Percentiles rank a stretch among this genome's conserved stretches.
phyloP scores from a whole-genome alignment of 495 filamentous ascomycete genomes.

The Achaetomiella virescens region DNA sequence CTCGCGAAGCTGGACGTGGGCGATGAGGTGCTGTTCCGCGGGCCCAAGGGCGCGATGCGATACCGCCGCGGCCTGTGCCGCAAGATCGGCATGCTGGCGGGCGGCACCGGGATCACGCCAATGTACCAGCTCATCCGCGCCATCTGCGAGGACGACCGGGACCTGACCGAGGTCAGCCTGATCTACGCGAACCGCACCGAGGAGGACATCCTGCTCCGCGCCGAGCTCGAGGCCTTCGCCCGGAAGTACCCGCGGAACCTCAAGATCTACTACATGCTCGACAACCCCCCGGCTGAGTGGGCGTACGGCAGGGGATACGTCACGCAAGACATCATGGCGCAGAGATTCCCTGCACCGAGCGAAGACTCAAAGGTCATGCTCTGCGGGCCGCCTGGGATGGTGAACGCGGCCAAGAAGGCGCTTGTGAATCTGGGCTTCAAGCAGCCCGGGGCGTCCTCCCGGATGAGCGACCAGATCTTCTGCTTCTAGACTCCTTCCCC shows the following conservation, averaged over 20 bases:
- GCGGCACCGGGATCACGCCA: slow-evolving; percentile 92
- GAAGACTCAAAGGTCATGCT: slow-evolving; percentile 86
- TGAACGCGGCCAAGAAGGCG: slow-evolving; percentile 76
- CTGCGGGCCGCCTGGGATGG: slow-evolving; percentile 84
- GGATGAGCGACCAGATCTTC: neutral
- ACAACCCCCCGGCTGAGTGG: slow-evolving; percentile 76
- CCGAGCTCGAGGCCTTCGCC: slow-evolving; percentile 72
- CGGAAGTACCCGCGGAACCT: slow-evolving; percentile 87
- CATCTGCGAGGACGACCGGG: slow-evolving; percentile 90
- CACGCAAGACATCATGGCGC: slow-evolving; percentile 83
- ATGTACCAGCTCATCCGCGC: slow-evolving; percentile 76
- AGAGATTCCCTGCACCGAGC: slow-evolving; percentile 75
- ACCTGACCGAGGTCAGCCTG: slow-evolving; percentile 90
- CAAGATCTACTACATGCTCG: slow-evolving; percentile 79
- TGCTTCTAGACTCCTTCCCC: too few relatives aligned
- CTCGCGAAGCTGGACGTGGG: slow-evolving; percentile 73
- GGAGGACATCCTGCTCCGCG: slow-evolving; percentile 80
- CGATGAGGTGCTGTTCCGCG: slow-evolving; percentile 63
- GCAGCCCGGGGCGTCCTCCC: neutral
- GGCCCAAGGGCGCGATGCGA: slow-evolving; percentile 76
- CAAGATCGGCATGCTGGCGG: slow-evolving; percentile 86
- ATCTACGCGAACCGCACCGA: slow-evolving; percentile 81
- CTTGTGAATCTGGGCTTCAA: slow-evolving; percentile 85
- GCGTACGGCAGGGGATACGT: slow-evolving; percentile 66
- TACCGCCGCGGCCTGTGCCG: slow-evolving; percentile 69